Percentiles rank a stretch among this genome's conserved stretches.
These are phyloP conservation scores for Fragaria nilgerrensis DNA, from an alignment of 306 rosid species.

Conservation along the genomic window DNA sequence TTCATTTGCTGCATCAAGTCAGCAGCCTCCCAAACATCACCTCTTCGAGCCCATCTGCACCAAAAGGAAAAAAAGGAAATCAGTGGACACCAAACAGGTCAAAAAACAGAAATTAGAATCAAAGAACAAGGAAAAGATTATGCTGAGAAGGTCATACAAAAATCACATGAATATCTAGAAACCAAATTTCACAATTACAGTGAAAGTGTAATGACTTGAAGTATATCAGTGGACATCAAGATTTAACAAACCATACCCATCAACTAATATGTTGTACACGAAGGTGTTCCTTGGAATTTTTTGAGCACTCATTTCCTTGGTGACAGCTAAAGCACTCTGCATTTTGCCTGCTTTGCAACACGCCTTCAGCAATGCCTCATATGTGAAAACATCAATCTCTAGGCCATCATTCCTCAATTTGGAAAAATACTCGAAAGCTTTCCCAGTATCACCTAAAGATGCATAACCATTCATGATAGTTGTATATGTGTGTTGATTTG, in stretches of 20 bases:
- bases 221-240: background rate
- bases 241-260: constrained; percentile 61
- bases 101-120: constrained; percentile 7
- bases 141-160: background rate
- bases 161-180: background rate
- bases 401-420: constrained; percentile 75
- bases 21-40: constrained; percentile 99
- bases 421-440: constrained; percentile 78
- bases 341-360: constrained; percentile 97
- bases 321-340: constrained; percentile 97
- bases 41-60: constrained; percentile 92
- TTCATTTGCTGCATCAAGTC: constrained; percentile 96
- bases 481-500: constrained; percentile 89
- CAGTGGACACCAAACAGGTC: constrained; percentile 5
- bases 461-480: constrained; percentile 95
- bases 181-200: background rate
- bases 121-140: background rate
- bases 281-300: constrained; percentile 84
- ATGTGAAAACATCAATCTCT: constrained; percentile 77
- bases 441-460: constrained; percentile 86
- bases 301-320: constrained; percentile 83
- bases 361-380: constrained; percentile 92
- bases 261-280: constrained; percentile 87
- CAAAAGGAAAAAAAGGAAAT: constrained; percentile 12
- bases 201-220: constrained; percentile 7